A percentile compares a stretch with the other conserved stretches of the same genome.
Conservation (phyloP, 2,329 filamentous ascomycete genomes). For the Podosphaera xanthii region DNA sequence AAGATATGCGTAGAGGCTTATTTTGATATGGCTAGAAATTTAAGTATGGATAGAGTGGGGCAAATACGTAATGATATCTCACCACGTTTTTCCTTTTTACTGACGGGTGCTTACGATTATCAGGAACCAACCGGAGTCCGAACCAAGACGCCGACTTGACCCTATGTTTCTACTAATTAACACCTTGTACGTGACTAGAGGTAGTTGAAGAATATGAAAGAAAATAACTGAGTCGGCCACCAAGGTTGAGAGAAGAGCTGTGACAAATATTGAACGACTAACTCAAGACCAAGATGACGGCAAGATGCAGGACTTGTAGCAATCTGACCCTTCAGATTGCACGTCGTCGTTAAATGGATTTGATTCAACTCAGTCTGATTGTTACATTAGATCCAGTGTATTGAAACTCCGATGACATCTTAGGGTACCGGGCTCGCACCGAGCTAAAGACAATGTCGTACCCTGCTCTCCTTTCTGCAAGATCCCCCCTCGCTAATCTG, state of each 20-base stretch:
- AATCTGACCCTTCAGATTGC: background rate
- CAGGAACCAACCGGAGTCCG: background rate
- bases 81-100: background rate
- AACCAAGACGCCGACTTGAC: background rate
- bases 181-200: background rate
- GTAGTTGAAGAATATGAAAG: background rate
- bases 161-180: background rate
- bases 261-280: background rate
- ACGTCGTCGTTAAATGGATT: background rate
- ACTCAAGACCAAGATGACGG: background rate
- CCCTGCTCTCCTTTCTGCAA: constrained; percentile 2
- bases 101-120: background rate
- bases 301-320: background rate
- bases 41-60: background rate
- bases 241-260: background rate
- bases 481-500: constrained; percentile 11
- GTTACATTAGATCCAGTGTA: background rate
- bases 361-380: background rate
- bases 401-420: constrained; percentile 1
- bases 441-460: background rate
- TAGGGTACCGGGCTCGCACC: background rate
- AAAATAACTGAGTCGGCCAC: background rate
- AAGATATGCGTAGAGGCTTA: background rate
- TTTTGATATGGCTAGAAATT: background rate
- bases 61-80: background rate